A percentile compares a stretch with the other conserved stretches of the same genome.
phyloP scores from a whole-genome alignment of 1,284 basidiomycete species.

The Tremellales sp. region DNA sequence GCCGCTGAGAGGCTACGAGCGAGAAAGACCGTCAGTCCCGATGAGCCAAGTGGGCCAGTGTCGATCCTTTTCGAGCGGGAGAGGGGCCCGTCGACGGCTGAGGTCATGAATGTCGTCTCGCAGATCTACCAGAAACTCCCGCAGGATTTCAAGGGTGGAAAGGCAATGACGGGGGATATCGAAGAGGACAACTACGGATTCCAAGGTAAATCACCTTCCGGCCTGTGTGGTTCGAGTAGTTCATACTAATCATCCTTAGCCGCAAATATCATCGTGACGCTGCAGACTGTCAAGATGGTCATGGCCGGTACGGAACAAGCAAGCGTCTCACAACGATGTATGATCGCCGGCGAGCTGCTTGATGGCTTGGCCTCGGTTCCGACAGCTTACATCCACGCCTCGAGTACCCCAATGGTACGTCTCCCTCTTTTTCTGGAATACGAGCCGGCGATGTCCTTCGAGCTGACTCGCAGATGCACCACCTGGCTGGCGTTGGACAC shows the following conservation, averaged over 20 bases:
- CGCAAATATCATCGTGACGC: constrained; percentile 41
- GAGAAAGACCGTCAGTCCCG: constrained; percentile 8
- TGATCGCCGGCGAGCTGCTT: constrained; percentile 42
- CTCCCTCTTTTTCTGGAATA: neutral
- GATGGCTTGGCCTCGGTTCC: constrained; percentile 42
- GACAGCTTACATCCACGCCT: constrained; percentile 40
- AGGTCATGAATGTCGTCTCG: constrained; percentile 31
- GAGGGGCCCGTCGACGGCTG: constrained; percentile 1
- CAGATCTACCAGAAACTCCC: constrained; percentile 36
- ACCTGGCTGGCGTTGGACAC: constrained; percentile 46
- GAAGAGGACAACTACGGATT: constrained; percentile 39
- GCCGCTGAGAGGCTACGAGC: constrained; percentile 31
- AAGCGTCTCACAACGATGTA: constrained; percentile 39
- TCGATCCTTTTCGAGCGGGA: constrained; percentile 19
- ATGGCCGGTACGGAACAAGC: constrained; percentile 36
- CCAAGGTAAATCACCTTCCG: constrained; percentile 26
- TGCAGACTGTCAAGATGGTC: constrained; percentile 47
- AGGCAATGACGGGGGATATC: constrained; percentile 35
- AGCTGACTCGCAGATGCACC: constrained; percentile 31
- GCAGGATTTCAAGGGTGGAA: constrained; percentile 29
- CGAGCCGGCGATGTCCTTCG: neutral
- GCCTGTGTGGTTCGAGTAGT: neutral
- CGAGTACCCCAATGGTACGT: constrained; percentile 39
- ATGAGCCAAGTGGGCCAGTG: constrained; percentile 18
- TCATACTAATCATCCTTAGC: constrained; percentile 16